These are phyloP conservation scores for Syzygium oleosum DNA, from an alignment of 345 rosid genomes.

Conservation along the genomic window DNA sequence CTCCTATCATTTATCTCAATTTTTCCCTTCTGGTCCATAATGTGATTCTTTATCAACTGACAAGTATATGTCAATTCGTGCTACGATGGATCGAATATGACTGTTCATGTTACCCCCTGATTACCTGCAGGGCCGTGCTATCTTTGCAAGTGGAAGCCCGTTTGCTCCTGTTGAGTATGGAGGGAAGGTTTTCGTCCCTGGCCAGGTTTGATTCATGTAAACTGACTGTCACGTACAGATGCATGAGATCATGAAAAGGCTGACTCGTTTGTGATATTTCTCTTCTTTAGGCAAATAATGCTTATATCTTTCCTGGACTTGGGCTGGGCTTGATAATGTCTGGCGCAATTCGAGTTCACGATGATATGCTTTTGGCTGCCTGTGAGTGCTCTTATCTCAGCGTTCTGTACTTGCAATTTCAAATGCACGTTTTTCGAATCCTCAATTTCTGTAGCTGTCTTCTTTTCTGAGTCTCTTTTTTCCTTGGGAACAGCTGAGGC, in stretches of 20 bases:
- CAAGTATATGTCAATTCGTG: background rate
- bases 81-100: background rate
- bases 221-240: background rate
- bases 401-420: background rate
- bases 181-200: slow-evolving; percentile 60
- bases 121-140: slow-evolving; percentile 68
- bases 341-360: slow-evolving; percentile 90
- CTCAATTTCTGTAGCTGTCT: background rate
- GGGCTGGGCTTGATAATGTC: slow-evolving; percentile 95
- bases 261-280: background rate
- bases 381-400: slow-evolving; percentile 27
- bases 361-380: slow-evolving; percentile 92
- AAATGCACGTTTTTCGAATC: background rate
- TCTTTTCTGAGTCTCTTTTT: background rate
- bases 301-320: slow-evolving; percentile 93
- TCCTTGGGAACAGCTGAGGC: slow-evolving; percentile 60
- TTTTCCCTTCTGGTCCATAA: background rate
- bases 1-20: background rate
- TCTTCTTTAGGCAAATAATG: slow-evolving; percentile 67
- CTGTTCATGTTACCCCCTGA: background rate
- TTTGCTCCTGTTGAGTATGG: slow-evolving; percentile 65
- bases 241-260: background rate
- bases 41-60: background rate
- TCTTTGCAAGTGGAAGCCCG: slow-evolving; percentile 96
- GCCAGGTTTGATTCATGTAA: slow-evolving; percentile 46